Base-by-base conservation (phyloP, 768 basidiomycete genomes). In the Rhizopogon rudus region DNA sequence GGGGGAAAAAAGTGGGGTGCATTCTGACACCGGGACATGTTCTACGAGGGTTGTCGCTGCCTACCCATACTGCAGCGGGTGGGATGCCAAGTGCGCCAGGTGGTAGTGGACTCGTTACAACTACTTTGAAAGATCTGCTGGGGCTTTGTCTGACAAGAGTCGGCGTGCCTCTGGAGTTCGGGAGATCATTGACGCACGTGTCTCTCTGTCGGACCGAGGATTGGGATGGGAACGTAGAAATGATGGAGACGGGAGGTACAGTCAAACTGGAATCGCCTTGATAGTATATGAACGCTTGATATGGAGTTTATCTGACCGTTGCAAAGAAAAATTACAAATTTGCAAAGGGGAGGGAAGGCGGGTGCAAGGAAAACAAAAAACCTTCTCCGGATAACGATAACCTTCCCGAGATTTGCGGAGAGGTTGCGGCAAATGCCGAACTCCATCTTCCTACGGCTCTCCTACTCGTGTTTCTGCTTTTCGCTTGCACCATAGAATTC, bases 21-120 rank as follows among this genome's bases (percentile, higher is more conserved):
- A 48, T 73, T 44, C 62, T 77, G 44, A 73, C 75, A 1, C 76
- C 75, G 3, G 62, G 69, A 33, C 76, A 77, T 55, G 52, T 77
- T 42, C 51, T 75, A 48, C 72, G 73, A n/a, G 76, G 74, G 35
- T 55, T 77, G 39, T 57, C 59, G 16, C 45, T 60, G 16, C 60
- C 55, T 44, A 5, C 49, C 17, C 53, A 43, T 2, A 13, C 33
- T 52, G 5, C 61, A 55, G 43, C 39, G 33, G 41, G 35, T 45
- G 35, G 35, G 35, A 5, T 12, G 10, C 5, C 12, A 5, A 37
- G 35, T 12, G 12, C 12, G 35, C 35, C 35, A 35, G 52, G 44
- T 16, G 48, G 39, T 37, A 42, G 40, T 25, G 52, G 14, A 40
- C 54, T 57, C 22, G 55, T 43, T 42, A 54, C 45, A 46, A 54